Evolutionary conservation across 371 early-diverging fungal species (phyloP).

Genomic region (Lichtheimia ramosa): DNA sequence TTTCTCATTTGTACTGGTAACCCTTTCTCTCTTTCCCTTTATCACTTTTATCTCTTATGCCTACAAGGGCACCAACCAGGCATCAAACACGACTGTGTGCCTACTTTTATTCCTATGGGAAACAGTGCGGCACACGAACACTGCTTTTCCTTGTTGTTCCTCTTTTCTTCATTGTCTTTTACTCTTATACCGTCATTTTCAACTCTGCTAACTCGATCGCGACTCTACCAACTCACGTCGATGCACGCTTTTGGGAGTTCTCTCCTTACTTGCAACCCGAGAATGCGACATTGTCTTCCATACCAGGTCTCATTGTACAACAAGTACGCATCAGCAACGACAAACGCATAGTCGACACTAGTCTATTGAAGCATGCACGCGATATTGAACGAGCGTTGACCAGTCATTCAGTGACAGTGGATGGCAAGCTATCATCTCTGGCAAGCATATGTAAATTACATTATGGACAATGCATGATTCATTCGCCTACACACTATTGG

Average conservation of each 20-base stretch:
- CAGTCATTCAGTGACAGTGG: slow-evolving; percentile 20
- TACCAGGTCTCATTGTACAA: slow-evolving; percentile 29
- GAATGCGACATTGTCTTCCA: slow-evolving; percentile 20
- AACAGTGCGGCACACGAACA: slow-evolving; percentile 57
- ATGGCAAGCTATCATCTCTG: slow-evolving; percentile 20
- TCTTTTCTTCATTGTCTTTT: slow-evolving; percentile 46
- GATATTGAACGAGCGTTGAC: slow-evolving; percentile 18
- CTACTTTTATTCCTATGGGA: slow-evolving; percentile 66
- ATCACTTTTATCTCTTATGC: slow-evolving; percentile 20
- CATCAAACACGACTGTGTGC: slow-evolving; percentile 14
- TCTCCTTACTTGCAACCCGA: slow-evolving; percentile 23
- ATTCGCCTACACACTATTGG: slow-evolving; percentile 62
- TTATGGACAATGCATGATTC: slow-evolving; percentile 47
- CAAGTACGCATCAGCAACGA: slow-evolving; percentile 30
- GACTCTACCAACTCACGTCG: slow-evolving; percentile 11
- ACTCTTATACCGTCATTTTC: slow-evolving; percentile 54
- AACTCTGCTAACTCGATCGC: slow-evolving; percentile 23
- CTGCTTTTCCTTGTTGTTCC: slow-evolving; percentile 47
- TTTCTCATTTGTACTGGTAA: background rate
- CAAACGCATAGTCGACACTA: slow-evolving; percentile 15
- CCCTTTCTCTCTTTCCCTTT: slow-evolving; percentile 8
- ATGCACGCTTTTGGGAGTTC: slow-evolving; percentile 32
- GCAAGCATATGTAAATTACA: slow-evolving; percentile 21
- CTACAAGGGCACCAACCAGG: slow-evolving; percentile 20
- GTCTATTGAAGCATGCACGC: slow-evolving; percentile 17